Conservation (phyloP, 1,284 basidiomycete species). For the Kalmanozyma brasiliensis region DNA sequence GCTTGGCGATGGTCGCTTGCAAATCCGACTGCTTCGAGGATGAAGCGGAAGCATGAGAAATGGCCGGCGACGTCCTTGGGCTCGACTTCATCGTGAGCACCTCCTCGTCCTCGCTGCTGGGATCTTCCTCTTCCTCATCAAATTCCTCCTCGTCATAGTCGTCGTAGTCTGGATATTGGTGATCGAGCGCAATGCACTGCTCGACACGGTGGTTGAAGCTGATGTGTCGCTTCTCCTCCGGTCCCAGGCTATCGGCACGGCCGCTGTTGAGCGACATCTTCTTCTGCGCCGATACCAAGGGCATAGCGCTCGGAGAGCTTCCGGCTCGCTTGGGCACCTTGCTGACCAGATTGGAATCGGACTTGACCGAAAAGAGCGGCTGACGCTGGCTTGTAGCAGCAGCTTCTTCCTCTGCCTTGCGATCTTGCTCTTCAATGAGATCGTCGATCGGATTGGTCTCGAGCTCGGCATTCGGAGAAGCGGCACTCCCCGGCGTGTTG, state of each 20-base stretch:
- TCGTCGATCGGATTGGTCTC: constrained; percentile 41
- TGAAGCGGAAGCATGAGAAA: constrained; percentile 39
- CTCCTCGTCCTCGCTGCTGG: constrained; percentile 73
- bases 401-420: constrained; percentile 22
- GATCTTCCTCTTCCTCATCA: constrained; percentile 70
- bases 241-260: constrained; percentile 36
- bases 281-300: constrained; percentile 39
- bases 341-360: constrained; percentile 53
- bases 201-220: constrained; percentile 98
- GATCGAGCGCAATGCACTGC: constrained; percentile 90
- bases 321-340: constrained; percentile 34
- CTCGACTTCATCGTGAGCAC: constrained; percentile 61
- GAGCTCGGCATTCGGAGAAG: constrained; percentile 72
- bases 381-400: constrained; percentile 10
- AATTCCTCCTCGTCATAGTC: constrained; percentile 64
- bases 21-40: constrained; percentile 26
- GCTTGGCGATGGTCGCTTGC: constrained; percentile 79
- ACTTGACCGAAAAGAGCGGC: constrained; percentile 52
- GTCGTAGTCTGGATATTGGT: constrained; percentile 56
- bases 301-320: constrained; percentile 42
- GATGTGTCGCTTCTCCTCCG: constrained; percentile 78
- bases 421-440: constrained; percentile 55
- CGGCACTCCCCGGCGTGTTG: constrained; percentile 68
- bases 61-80: constrained; percentile 42
- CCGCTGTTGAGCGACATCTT: constrained; percentile 26